A percentile compares a stretch with the other conserved stretches of the same genome.
Evolutionary conservation across 2,329 filamentous ascomycete species (phyloP).

Genomic region (Amauroascus verrucosus): DNA sequence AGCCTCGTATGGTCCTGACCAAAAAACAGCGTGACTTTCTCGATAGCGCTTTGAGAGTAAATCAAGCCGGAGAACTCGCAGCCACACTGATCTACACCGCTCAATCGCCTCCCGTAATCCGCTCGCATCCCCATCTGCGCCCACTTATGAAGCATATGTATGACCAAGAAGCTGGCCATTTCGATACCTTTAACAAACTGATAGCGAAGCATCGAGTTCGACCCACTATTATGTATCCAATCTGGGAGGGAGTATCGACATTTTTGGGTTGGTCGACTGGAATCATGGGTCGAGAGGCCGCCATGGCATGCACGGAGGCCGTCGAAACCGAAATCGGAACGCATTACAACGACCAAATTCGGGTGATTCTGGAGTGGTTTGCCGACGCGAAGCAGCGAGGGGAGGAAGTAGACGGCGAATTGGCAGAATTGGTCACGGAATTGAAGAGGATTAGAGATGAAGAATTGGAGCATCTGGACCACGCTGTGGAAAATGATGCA

Average conservation of each 20-base stretch:
- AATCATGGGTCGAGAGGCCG: constrained; percentile 78
- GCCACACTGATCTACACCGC: constrained; percentile 88
- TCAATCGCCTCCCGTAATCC: constrained; percentile 71
- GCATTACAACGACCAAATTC: constrained; percentile 90
- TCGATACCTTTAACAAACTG: constrained; percentile 72
- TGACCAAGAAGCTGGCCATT: constrained; percentile 84
- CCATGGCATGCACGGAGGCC: constrained; percentile 97
- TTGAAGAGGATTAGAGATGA: constrained; percentile 83
- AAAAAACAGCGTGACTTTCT: constrained; percentile 63
- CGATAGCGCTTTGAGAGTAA: constrained; percentile 76
- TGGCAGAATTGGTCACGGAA: constrained; percentile 60
- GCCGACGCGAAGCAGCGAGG: constrained; percentile 63
- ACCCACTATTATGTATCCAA: constrained; percentile 81
- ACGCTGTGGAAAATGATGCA: constrained; percentile 86
- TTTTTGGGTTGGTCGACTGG: constrained; percentile 83
- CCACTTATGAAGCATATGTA: constrained; percentile 97
- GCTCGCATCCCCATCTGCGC: constrained; percentile 73
- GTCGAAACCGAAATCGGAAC: constrained; percentile 96
- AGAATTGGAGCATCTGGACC: constrained; percentile 91
- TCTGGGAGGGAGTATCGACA: constrained; percentile 74
- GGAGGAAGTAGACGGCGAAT: constrained; percentile 68
- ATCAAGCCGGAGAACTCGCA: constrained; percentile 95
- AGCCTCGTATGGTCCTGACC: constrained; percentile 50
- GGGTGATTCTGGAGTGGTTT: constrained; percentile 70
- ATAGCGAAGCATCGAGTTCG: constrained; percentile 79